Evolutionary conservation across 805 yeast genomes (phyloP).

Genomic region (Gaillardinia entomophila): DNA sequence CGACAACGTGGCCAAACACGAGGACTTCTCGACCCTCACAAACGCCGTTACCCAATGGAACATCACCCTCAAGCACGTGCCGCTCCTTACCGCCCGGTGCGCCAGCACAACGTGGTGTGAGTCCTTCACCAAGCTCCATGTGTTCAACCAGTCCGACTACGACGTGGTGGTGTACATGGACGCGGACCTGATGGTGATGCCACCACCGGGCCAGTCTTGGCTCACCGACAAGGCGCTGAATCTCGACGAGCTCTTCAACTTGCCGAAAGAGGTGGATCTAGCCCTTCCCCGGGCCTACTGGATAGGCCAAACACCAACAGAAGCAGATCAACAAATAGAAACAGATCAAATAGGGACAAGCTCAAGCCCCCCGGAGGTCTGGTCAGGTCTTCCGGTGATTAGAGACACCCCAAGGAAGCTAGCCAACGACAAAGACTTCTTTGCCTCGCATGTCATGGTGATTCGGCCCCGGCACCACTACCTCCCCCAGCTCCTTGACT

Average conservation of each 20-base stretch:
- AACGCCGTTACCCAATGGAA: too few relatives aligned
- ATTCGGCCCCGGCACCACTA: constrained; percentile 40
- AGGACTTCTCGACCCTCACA: constrained; percentile 8
- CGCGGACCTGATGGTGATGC: constrained; percentile 44
- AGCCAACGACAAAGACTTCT: constrained; percentile 13
- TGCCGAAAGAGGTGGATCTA: constrained; percentile 17
- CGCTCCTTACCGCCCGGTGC: constrained; percentile 5
- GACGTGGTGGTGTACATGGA: constrained; percentile 54
- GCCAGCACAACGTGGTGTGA: constrained; percentile 37
- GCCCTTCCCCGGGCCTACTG: constrained; percentile 34
- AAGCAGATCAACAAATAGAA: too few relatives aligned
- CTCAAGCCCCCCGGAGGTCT: background rate
- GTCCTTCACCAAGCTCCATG: constrained; percentile 51
- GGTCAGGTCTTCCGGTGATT: too few relatives aligned
- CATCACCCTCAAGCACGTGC: constrained; percentile 22
- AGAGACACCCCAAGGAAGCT: background rate
- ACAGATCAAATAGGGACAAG: too few relatives aligned
- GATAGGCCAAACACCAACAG: constrained; percentile 17
- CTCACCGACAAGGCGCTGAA: constrained; percentile 6
- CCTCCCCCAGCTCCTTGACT: constrained; percentile 16
- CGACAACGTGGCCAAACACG: constrained; percentile 8
- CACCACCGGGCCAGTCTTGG: constrained; percentile 1
- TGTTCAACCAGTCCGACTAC: constrained; percentile 45
- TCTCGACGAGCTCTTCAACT: constrained; percentile 25
- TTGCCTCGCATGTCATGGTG: constrained; percentile 53